phyloP scores from a whole-genome alignment of 129 eudicot genomes.

The Chrysanthemum makinoi region DNA sequence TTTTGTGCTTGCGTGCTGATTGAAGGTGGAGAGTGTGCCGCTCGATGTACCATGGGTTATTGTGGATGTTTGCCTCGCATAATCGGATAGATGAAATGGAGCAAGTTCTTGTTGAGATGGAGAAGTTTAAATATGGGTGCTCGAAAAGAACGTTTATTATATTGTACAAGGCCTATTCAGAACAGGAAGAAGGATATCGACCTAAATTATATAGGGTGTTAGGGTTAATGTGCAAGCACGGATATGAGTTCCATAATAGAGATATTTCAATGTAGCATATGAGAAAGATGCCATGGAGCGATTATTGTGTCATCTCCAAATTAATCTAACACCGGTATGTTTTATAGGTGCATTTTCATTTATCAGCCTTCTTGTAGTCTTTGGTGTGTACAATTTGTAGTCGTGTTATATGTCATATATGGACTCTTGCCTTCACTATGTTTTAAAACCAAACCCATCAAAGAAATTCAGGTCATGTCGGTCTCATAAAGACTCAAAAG shows the following conservation, averaged over 20 bases:
- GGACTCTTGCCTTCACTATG: too few relatives aligned
- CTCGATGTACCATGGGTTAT: slow-evolving; percentile 63
- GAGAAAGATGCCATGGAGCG: neutral
- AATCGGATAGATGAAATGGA: slow-evolving; percentile 85
- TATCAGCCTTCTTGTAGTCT: neutral
- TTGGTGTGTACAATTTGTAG: too few relatives aligned
- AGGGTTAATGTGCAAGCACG: slow-evolving; percentile 68
- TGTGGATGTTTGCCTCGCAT: slow-evolving; percentile 62
- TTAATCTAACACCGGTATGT: neutral
- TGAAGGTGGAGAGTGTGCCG: slow-evolving; percentile 87
- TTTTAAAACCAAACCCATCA: too few relatives aligned
- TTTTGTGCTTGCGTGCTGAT: slow-evolving; percentile 57
- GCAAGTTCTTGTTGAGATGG: slow-evolving; percentile 75
- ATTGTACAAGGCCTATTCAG: slow-evolving; percentile 51
- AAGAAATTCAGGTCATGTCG: too few relatives aligned
- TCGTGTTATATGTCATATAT: too few relatives aligned
- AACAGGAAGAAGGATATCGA: slow-evolving; percentile 39
- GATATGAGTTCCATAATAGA: slow-evolving; percentile 39
- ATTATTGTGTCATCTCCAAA: neutral
- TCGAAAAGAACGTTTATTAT: slow-evolving; percentile 56
- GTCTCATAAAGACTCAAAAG: too few relatives aligned
- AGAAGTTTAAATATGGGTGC: slow-evolving; percentile 36
- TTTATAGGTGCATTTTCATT: neutral
- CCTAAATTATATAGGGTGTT: slow-evolving; percentile 45
- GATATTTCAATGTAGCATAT: neutral